Evolutionary conservation across 306 rosid species (phyloP), one percentile per base, ranked within the genome.

Genomic region (Corylus americana): DNA sequence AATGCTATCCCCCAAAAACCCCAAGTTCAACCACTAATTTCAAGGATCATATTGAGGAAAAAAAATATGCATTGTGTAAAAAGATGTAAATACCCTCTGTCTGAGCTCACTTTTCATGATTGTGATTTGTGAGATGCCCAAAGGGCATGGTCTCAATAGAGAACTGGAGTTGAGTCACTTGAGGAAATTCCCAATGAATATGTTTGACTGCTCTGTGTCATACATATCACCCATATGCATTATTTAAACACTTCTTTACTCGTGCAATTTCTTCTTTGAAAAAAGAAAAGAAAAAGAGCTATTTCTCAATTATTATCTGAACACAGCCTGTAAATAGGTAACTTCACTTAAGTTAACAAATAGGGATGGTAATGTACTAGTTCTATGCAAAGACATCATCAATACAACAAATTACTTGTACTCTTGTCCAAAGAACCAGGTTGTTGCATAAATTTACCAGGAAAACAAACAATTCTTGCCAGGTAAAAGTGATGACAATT

Each of bases 401-500:
- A 5, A 42, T 42, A 42, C 6, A 42, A 42, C 45, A 42, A 42
- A 42, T 42, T 42, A 42, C 45, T 42, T 5, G 45, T 42, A 5
- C 45, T 42, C 45, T 6, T 42, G 45, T 5, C 45, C 45, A 42
- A 39, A 42, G 45, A 42, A 42, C 59, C 11, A 79, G 76, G 27
- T 53, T 69, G 70, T 72, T 49, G 48, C 22, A 50, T 47, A 37
- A 3, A 77, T 50, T 45, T 42, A 76, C 31, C 45, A 5, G 45
- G 8, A 42, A 42, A 42, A 42, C 45, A 42, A 42, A 42, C 5
- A 42, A 5, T 45, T 63, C 47, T 71, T 55, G 51, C 57, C 73
- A 68, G 48, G 73, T 50, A 37, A 55, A 44, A 85, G 58, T 70
- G 27, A 74, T 17, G 20, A 67, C 16, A 18, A 5, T 20, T 49